phyloP scores from a whole-genome alignment of 345 rosid genomes.

The Lepidium didymum region DNA sequence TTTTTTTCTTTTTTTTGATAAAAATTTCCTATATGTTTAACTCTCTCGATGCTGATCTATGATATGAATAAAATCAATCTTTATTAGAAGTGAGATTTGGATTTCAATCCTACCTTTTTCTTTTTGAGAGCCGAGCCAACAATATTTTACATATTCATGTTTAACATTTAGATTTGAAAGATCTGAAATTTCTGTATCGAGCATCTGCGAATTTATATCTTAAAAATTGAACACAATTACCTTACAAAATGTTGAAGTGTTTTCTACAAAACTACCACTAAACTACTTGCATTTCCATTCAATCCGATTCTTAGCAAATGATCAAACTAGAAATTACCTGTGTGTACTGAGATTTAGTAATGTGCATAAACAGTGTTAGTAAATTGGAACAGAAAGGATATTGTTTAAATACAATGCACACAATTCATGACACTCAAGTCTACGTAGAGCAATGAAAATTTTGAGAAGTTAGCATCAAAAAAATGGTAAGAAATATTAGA shows the following conservation, averaged over 20 bases:
- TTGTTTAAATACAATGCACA: not conserved
- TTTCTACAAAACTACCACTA: no score
- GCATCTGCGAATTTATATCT: no score
- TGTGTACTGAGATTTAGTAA: no score
- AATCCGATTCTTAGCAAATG: not conserved
- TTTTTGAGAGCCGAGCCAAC: no score
- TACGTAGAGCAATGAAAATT: not conserved
- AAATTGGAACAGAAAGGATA: not conserved
- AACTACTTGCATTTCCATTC: no score
- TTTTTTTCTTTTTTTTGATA: not conserved
- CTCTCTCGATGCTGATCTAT: not conserved
- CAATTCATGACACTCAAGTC: not conserved
- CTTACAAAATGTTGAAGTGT: no score
- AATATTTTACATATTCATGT: no score
- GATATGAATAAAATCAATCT: not conserved
- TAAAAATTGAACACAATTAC: no score
- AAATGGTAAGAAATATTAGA: no score
- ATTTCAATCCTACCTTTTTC: not conserved
- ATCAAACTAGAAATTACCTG: not conserved
- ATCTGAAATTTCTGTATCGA: no score
- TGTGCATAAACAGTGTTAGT: not conserved
- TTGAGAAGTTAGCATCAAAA: not conserved
- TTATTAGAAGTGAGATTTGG: not conserved
- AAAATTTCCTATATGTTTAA: not conserved
- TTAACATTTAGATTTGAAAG: no score